These are phyloP conservation scores for Cicer judaicum DNA, from an alignment of 306 rosid genomes.

Conservation along the genomic window DNA sequence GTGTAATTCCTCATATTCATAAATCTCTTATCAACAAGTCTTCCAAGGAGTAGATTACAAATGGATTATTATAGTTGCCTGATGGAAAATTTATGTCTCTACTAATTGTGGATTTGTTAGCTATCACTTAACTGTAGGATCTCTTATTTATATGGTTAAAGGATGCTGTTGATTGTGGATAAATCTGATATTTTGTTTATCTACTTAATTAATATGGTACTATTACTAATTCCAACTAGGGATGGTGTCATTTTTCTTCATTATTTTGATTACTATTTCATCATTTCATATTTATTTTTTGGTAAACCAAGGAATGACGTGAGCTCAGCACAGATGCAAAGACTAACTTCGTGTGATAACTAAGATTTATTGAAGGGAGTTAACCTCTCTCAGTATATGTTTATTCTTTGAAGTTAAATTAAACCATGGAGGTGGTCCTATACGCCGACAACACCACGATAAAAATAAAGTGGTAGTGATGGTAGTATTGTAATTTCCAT, in stretches of 20 bases:
- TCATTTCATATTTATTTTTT: neutral
- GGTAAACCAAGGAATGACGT: too few relatives aligned
- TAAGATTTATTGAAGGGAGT: too few relatives aligned
- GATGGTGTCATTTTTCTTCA: slow-evolving; percentile 43
- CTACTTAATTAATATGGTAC: slow-evolving; percentile 5
- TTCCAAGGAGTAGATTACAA: slow-evolving; percentile 63
- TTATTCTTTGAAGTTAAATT: too few relatives aligned
- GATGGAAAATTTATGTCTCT: slow-evolving; percentile 36
- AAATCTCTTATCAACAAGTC: slow-evolving; percentile 81
- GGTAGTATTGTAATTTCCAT: too few relatives aligned
- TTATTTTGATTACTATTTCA: slow-evolving; percentile 25
- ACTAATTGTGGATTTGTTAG: slow-evolving; percentile 32
- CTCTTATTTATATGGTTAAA: slow-evolving; percentile 39
- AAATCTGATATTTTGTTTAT: slow-evolving; percentile 42
- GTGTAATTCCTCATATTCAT: slow-evolving; percentile 81
- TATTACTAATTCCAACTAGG: slow-evolving; percentile 29
- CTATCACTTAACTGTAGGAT: slow-evolving; percentile 38
- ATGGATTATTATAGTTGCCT: slow-evolving; percentile 24
- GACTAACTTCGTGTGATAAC: too few relatives aligned
- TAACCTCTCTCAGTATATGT: too few relatives aligned
- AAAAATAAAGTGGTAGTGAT: too few relatives aligned
- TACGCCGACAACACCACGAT: neutral
- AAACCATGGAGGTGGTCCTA: neutral
- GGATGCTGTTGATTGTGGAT: slow-evolving; percentile 35
- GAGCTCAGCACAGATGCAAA: too few relatives aligned